phyloP scores from a whole-genome alignment of 306 rosid species.

The Herpetospermum pedunculosum region DNA sequence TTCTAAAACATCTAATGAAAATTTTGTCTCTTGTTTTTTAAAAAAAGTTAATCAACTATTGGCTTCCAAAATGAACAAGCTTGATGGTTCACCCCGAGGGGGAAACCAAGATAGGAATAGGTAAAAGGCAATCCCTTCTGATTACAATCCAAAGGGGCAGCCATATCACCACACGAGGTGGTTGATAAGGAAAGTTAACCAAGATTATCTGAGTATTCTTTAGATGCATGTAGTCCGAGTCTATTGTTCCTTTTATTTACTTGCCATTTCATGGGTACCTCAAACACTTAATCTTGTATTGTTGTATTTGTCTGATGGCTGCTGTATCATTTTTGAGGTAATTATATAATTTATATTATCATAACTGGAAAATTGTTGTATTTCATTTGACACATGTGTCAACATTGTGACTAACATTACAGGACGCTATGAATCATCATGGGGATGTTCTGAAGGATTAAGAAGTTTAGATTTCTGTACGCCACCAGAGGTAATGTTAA shows the following conservation, averaged over 20 bases:
- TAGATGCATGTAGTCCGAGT: background rate
- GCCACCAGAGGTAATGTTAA: slow-evolving; percentile 70
- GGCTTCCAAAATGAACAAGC: too few species aligned
- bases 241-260: background rate
- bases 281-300: background rate
- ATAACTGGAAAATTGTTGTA: background rate
- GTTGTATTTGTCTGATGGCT: background rate
- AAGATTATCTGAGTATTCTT: background rate
- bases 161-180: background rate
- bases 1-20: too few species aligned
- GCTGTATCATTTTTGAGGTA: background rate
- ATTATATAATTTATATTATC: background rate
- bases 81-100: too few species aligned
- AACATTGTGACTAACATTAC: background rate
- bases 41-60: too few species aligned
- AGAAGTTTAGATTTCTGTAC: slow-evolving; percentile 67
- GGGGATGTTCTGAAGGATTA: slow-evolving; percentile 48
- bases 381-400: background rate
- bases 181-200: background rate
- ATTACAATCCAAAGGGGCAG: background rate
- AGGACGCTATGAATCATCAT: slow-evolving; percentile 49
- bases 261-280: background rate
- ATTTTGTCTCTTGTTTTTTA: too few species aligned
- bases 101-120: background rate
- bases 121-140: background rate